Evolutionary conservation across 257 asterid genomes (phyloP), one percentile per base, ranked within the genome.

Genomic region (Fraxinus anomala): DNA sequence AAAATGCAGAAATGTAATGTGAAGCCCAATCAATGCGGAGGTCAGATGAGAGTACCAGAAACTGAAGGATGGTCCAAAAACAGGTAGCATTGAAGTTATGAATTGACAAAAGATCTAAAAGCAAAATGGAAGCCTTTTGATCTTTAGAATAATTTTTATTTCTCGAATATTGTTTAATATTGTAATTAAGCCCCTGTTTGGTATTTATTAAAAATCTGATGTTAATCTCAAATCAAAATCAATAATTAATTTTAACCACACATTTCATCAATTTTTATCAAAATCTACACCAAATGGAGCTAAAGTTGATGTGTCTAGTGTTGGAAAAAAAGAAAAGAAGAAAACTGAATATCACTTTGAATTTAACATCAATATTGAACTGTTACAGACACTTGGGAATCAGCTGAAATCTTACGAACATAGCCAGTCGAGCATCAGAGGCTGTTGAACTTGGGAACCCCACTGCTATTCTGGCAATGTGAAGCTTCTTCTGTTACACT

Each of bases 21-120:
- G 71, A 91, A 89, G 88, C 84, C 86, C 51, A 87, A 80, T 70
- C 96, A 86, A 23, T 92, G 93, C 75, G 94, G 89, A 68, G 83
- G 85, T 72, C 85, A 76, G 71, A 56, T 75, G 82, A 82, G 75
- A 70, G 78, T 73, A 19, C 82, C 76, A 68, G 89, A 87, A 80
- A 85, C 82, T 34, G 76, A 78, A 23, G 17, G 69, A 59, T 82
- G 86, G 83, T 74, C 85, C 75, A 82, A 76, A 83, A 77, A 70
- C 82, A 90, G 96, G 96, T 90, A 87, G 74, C 66, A n/a, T 14
- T 68, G 12, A 56, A 37, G 0, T 17, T 19, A 5, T 77, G 23
- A n/a, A 51, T 47, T 47, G 16, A 14, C 39, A 12, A 40, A 24
- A 24, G 40, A 51, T 72, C n/a, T 19, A 14, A 44, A 44, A 44